Conservation (phyloP, 192 early-diverging fungal genomes). For the Coemansia sp. region DNA sequence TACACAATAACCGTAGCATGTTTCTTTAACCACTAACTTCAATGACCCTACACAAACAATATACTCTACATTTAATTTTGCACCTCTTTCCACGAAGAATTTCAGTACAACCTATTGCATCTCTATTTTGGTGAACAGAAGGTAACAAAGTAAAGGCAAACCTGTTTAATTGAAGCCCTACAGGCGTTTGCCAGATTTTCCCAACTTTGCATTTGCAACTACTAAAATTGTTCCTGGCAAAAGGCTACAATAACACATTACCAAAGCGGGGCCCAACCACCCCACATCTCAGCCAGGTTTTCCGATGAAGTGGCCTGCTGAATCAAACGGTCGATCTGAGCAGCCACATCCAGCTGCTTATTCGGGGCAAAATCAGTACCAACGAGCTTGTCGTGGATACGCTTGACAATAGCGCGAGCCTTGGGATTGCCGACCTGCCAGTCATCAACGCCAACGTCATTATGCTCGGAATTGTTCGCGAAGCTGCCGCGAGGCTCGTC, state of each 20-base stretch:
- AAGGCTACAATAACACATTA: constrained; percentile 14
- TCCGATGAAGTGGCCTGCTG: constrained; percentile 86
- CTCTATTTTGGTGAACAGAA: no score
- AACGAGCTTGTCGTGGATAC: constrained; percentile 91
- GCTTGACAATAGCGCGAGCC: constrained; percentile 82
- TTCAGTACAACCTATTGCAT: no score
- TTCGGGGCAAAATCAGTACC: constrained; percentile 91
- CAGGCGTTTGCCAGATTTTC: no score
- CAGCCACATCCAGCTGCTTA: constrained; percentile 72
- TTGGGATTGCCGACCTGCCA: constrained; percentile 62
- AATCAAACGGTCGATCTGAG: constrained; percentile 89
- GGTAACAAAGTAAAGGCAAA: no score
- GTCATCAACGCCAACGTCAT: constrained; percentile 7
- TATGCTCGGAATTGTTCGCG: background rate
- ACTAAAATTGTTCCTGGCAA: no score
- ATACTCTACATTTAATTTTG: no score
- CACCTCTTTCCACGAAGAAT: no score
- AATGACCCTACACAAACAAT: no score
- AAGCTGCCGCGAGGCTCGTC: constrained; percentile 28
- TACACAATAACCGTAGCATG: no score
- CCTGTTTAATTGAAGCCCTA: no score
- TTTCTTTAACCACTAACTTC: no score
- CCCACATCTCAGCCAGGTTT: constrained; percentile 90
- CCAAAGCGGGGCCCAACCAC: constrained; percentile 65
- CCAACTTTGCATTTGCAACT: no score